A percentile compares a stretch with the other conserved stretches of the same genome.
Evolutionary conservation across 441 rosid species (phyloP).

Genomic region (Croton setiger): DNA sequence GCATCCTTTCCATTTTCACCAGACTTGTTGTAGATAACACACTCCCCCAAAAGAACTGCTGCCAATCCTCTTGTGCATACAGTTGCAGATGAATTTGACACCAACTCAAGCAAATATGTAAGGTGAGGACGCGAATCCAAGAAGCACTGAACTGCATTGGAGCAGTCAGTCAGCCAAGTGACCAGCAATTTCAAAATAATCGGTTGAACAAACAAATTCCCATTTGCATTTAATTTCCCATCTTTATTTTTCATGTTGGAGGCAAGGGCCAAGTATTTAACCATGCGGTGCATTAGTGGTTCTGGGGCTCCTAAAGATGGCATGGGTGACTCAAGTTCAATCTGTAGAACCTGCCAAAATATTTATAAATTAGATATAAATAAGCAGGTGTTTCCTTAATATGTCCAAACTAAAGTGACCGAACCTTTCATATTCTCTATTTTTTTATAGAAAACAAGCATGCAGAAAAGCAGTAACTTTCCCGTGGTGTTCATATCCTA

Average conservation of each 20-base stretch:
- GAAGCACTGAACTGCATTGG: slow-evolving; percentile 85
- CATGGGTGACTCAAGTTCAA: slow-evolving; percentile 74
- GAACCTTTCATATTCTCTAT: background rate
- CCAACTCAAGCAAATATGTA: slow-evolving; percentile 75
- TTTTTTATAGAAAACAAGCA: background rate
- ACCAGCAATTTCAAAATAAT: slow-evolving; percentile 86
- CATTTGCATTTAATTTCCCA: slow-evolving; percentile 45
- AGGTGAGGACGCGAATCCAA: slow-evolving; percentile 86
- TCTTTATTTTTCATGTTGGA: slow-evolving; percentile 77
- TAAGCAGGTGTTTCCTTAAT: background rate
- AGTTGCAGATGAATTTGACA: slow-evolving; percentile 63
- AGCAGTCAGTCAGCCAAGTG: slow-evolving; percentile 81
- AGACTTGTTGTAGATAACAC: slow-evolving; percentile 72
- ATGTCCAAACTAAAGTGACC: background rate
- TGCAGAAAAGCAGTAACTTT: background rate
- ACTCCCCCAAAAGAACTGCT: slow-evolving; percentile 81
- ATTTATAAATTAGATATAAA: slow-evolving; percentile 14
- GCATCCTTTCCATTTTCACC: slow-evolving; percentile 77
- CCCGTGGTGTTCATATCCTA: background rate
- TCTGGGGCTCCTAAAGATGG: slow-evolving; percentile 85
- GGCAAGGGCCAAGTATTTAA: slow-evolving; percentile 86
- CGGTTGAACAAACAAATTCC: slow-evolving; percentile 57
- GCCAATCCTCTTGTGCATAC: slow-evolving; percentile 74
- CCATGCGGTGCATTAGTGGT: slow-evolving; percentile 83
- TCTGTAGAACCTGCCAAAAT: slow-evolving; percentile 59